Base-by-base conservation (phyloP, 495 filamentous ascomycete species). In the Penicillium paxilli region DNA sequence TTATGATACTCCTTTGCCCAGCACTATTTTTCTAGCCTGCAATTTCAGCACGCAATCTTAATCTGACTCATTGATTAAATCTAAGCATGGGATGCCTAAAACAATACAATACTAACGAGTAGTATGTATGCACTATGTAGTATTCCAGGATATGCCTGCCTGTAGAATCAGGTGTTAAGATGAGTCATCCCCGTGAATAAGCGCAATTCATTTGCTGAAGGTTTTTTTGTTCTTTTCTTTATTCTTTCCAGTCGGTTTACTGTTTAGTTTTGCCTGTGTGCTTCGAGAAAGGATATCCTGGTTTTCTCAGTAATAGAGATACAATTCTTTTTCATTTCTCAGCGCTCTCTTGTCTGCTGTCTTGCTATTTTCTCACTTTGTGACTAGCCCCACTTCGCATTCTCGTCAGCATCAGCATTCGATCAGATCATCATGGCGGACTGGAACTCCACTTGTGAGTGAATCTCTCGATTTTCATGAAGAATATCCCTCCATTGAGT, bases 1-100 rank as follows among this genome's bases (percentile, higher is more conserved):
- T 54, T 84, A 87, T 67, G 71, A 80, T 5, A 85, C 75, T 17
- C 83, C 83, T 8, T 35, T 84, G 23, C 56, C 75, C 26, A 73
- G 71, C 22, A 82, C 80, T 4, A 54, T 72, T 20, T 77, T 77
- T 54, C 56, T 71, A 58, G 67, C 56, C 9, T 67, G 67, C 33
- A 59, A 72, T 22, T 62, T 71, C 19, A 54, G 45, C 2, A 37
- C 10, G 24, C 6, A 38, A 19, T 28, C 9, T 42, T 49, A 47
- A 45, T 21, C 20, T 22, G 23, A 23, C 21, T 24, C 7, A 23
- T 28, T n/a, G n/a, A n/a, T n/a, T n/a, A n/a, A n/a, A n/a, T n/a
- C n/a, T n/a, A n/a, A n/a, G n/a, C n/a, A n/a, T n/a, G n/a, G n/a
- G n/a, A n/a, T n/a, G n/a, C n/a, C n/a, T n/a, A n/a, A n/a, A n/a